These are phyloP conservation scores for Clonostachys solani DNA, from an alignment of 2,329 filamentous ascomycete genomes.

Conservation along the genomic window DNA sequence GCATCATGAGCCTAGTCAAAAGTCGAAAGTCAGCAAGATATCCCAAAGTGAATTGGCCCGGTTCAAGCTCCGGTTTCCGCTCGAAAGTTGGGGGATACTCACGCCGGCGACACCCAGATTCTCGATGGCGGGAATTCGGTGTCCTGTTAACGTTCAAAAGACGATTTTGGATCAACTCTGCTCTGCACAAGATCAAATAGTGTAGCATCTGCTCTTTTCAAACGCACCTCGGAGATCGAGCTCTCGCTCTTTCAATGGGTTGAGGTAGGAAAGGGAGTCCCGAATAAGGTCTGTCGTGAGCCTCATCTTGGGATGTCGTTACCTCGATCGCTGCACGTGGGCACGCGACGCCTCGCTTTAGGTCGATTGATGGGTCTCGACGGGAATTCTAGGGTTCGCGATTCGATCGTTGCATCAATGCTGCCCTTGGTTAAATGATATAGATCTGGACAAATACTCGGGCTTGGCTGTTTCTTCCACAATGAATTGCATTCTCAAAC, in stretches of 20 bases:
- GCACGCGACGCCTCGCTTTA: too few relatives aligned
- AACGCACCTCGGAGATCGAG: slow-evolving; percentile 97
- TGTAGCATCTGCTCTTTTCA: slow-evolving; percentile 98
- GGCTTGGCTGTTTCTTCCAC: too few relatives aligned
- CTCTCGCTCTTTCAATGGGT: slow-evolving; percentile 97
- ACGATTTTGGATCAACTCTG: slow-evolving; percentile 78
- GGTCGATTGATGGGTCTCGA: too few relatives aligned
- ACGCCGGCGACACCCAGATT: slow-evolving; percentile 94
- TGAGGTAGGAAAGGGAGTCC: slow-evolving; percentile 94
- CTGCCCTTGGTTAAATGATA: too few relatives aligned
- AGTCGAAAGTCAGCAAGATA: too few relatives aligned
- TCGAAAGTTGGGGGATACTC: slow-evolving; percentile 29
- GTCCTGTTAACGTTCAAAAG: slow-evolving; percentile 61
- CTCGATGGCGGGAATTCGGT: slow-evolving; percentile 96
- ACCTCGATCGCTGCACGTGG: neutral
- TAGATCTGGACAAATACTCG: too few relatives aligned
- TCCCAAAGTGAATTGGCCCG: too few relatives aligned
- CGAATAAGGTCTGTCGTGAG: slow-evolving; percentile 94
- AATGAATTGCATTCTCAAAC: too few relatives aligned
- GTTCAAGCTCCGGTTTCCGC: neutral
- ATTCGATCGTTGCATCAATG: too few relatives aligned
- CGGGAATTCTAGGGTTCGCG: too few relatives aligned
- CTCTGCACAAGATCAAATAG: slow-evolving; percentile 49
- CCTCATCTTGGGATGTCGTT: slow-evolving; percentile 60
- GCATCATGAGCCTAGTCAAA: slow-evolving; percentile 76